A percentile compares a stretch with the other conserved stretches of the same genome.
These are phyloP conservation scores for Fusarium annulatum DNA, from an alignment of 2,329 filamentous ascomycete genomes.

Conservation along the genomic window DNA sequence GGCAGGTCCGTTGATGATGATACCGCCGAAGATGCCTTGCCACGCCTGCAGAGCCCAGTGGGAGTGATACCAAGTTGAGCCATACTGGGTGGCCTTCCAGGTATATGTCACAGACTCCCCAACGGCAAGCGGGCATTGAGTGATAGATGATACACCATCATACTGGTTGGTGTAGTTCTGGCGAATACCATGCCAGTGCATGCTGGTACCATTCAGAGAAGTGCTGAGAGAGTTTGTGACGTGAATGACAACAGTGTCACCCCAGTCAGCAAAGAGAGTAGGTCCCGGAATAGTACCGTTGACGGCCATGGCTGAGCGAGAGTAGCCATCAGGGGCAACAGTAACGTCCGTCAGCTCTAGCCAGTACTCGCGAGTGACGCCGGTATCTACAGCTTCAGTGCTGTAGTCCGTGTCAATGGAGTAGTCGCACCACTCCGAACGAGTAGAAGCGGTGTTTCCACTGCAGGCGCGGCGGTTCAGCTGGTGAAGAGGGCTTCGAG, in stretches of 20 bases:
- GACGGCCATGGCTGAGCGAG: slow-evolving; percentile 56
- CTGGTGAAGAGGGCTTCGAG: too few relatives aligned
- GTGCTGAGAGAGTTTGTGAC: slow-evolving; percentile 60
- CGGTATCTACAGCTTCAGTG: slow-evolving; percentile 56
- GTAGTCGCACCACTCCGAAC: slow-evolving; percentile 58
- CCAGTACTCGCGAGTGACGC: slow-evolving; percentile 62
- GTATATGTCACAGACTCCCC: slow-evolving; percentile 66
- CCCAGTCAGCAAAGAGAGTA: slow-evolving; percentile 65
- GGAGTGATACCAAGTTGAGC: slow-evolving; percentile 70
- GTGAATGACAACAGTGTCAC: slow-evolving; percentile 60
- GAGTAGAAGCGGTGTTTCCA: slow-evolving; percentile 5
- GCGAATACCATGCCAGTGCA: slow-evolving; percentile 73
- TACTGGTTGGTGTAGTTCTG: slow-evolving; percentile 65
- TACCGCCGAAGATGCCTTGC: slow-evolving; percentile 69
- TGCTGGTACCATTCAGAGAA: slow-evolving; percentile 66
- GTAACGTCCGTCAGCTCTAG: slow-evolving; percentile 55
- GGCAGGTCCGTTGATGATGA: slow-evolving; percentile 71
- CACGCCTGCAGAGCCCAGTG: slow-evolving; percentile 63
- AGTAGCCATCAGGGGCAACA: slow-evolving; percentile 58
- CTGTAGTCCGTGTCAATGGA: slow-evolving; percentile 61
- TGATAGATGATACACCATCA: slow-evolving; percentile 66
- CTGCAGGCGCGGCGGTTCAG: background rate
- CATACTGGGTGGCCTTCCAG: slow-evolving; percentile 66
- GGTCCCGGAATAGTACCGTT: slow-evolving; percentile 72
- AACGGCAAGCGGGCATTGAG: slow-evolving; percentile 63